Evolutionary conservation across 2,329 filamentous ascomycete genomes (phyloP), one percentile per base, ranked within the genome.

Genomic region (Pseudogymnoascus sp.): DNA sequence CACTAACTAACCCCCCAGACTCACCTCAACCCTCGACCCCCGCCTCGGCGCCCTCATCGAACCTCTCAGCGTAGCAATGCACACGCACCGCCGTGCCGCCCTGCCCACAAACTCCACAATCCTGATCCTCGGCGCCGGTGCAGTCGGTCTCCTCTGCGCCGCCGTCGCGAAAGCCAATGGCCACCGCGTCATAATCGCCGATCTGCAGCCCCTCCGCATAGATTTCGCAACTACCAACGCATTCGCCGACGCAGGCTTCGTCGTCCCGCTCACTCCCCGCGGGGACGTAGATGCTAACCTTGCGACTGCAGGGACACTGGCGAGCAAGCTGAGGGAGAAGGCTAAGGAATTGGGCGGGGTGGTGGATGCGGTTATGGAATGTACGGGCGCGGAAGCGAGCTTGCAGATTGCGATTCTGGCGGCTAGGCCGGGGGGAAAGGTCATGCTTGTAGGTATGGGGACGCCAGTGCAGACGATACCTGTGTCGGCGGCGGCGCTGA

Each of bases 31-130:
- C 68, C 86, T 98, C 61, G 86, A 84, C 0, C 79, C 96, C 61
- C 89, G 95, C 73, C 91, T 97, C 77, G 95, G 92, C 63, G 93
- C 95, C 2, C 78, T 98, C 66, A 86, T 98, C 71, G 93, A 98
- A 81, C 92, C 92, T 1, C 84, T 96, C 40, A 86, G 89, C 56
- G 91, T 96, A 31, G 91, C 88, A 12, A 91, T 96, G 37, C 92
- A 96, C 78, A 91, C 95, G 68, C 86, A 87, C 65, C 85, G 85
- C 69, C 89, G 93, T 77, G 91, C 88, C 2, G 76, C 77, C 22
- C 81, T 96, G 66, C 81, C 81, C 67, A 89, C 90, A 1, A 91
- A 91, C 6, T 84, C 92, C 72, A 85, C 83, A 6, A 89, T 92
- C 12, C 87, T 96, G 2, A 87, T 96, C 19, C 93, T 96, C 79